phyloP scores from a whole-genome alignment of 2,329 filamentous ascomycete genomes.

The Ophiocordyceps robertsii region DNA sequence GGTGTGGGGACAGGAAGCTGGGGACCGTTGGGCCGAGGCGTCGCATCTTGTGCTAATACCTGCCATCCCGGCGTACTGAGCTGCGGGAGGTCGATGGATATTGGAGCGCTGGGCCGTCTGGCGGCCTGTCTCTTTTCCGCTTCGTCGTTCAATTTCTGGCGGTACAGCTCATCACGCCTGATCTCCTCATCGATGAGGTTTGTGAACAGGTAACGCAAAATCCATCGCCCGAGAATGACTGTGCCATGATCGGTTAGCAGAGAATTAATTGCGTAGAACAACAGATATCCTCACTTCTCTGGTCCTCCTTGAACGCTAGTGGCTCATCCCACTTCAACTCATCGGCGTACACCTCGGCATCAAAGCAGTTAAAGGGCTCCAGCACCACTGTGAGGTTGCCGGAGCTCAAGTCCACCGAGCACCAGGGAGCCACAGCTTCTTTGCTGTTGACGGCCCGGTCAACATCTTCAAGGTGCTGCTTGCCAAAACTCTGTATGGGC shows the following conservation, averaged over 20 bases:
- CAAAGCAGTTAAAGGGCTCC: conserved; percentile 92
- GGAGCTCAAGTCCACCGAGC: conserved; percentile 84
- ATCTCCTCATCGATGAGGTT: conserved; percentile 86
- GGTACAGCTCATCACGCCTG: conserved; percentile 60
- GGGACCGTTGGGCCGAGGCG: conserved; percentile 52
- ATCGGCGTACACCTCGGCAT: conserved; percentile 94
- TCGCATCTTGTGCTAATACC: conserved; percentile 34
- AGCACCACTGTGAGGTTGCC: conserved; percentile 82
- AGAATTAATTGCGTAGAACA: neutral
- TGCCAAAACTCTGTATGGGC: conserved; percentile 84
- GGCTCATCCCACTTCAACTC: conserved; percentile 62
- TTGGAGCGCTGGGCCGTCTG: conserved; percentile 44
- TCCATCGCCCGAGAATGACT: conserved; percentile 97
- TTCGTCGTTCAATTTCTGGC: conserved; percentile 52
- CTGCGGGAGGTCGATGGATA: conserved; percentile 38
- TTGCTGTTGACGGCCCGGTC: conserved; percentile 73
- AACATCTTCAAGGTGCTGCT: conserved; percentile 86
- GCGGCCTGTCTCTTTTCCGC: conserved; percentile 43
- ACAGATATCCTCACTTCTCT: conserved; percentile 54
- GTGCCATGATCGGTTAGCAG: conserved; percentile 9
- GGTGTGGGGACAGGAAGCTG: conserved; percentile 53
- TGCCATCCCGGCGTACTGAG: conserved; percentile 21
- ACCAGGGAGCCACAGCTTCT: conserved; percentile 91
- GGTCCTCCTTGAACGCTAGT: conserved; percentile 81
- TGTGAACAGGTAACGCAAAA: conserved; percentile 82